Conservation (phyloP, 73 alveolate species). For the Paramecium sexaurelia region DNA sequence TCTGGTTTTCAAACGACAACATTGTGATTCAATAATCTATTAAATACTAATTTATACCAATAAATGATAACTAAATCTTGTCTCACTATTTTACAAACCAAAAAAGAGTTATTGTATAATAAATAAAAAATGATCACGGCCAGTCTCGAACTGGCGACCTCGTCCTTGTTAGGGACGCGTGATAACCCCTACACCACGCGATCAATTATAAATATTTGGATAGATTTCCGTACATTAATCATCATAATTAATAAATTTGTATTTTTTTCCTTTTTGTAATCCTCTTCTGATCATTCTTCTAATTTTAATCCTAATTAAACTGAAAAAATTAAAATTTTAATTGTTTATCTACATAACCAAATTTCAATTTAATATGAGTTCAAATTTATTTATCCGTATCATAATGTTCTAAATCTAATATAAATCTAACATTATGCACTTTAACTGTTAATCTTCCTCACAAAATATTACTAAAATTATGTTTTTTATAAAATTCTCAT, state of each 20-base stretch:
- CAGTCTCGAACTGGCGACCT: constrained; percentile 69
- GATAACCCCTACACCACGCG: constrained; percentile 68
- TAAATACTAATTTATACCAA: too few relatives aligned
- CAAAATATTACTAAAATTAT: neutral
- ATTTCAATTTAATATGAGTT: too few relatives aligned
- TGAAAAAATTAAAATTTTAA: too few relatives aligned
- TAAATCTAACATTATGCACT: neutral
- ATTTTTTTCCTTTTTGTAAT: neutral
- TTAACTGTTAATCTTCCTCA: neutral
- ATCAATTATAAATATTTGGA: neutral
- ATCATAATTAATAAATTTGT: neutral
- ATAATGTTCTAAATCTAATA: neutral
- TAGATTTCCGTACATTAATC: neutral
- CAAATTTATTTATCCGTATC: too few relatives aligned
- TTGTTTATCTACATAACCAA: too few relatives aligned
- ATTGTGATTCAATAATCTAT: too few relatives aligned
- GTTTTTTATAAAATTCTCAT: neutral
- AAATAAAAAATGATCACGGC: constrained; percentile 53
- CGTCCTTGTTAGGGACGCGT: constrained; percentile 68
- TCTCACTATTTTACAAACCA: too few relatives aligned
- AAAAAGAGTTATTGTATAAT: too few relatives aligned
- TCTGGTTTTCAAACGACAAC: too few relatives aligned
- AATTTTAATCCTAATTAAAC: too few relatives aligned
- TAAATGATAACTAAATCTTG: too few relatives aligned
- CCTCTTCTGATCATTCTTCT: too few relatives aligned